Evolutionary conservation across 257 asterid genomes (phyloP).

Genomic region (Nicotiana benthamiana): DNA sequence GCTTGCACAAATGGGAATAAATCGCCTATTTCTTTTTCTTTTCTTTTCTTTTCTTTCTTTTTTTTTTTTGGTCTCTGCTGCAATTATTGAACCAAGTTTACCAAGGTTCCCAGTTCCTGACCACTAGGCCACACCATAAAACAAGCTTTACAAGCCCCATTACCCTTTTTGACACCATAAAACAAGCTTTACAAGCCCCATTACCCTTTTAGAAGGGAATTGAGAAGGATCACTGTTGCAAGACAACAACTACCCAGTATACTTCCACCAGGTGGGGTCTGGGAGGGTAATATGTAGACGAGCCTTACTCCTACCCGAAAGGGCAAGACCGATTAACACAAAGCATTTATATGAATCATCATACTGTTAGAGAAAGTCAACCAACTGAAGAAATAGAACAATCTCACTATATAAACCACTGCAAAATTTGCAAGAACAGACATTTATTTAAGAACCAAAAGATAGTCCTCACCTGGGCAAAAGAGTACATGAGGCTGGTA

Average conservation of each 20-base stretch:
- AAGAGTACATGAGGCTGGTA: slow-evolving; percentile 41
- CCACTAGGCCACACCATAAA: too few relatives aligned
- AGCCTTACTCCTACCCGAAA: too few relatives aligned
- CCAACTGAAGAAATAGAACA: neutral
- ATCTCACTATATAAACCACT: neutral
- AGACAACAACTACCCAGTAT: too few relatives aligned
- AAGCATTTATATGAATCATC: neutral
- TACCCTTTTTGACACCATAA: neutral
- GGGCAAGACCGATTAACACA: neutral
- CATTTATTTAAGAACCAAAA: neutral
- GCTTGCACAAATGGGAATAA: too few relatives aligned
- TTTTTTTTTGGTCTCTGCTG: too few relatives aligned
- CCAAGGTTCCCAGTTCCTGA: neutral
- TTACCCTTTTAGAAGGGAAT: neutral
- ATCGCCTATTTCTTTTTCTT: too few relatives aligned
- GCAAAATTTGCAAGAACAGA: neutral
- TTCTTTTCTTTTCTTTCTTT: too few relatives aligned
- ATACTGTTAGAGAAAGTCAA: neutral
- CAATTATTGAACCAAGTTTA: too few relatives aligned
- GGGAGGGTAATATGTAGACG: too few relatives aligned
- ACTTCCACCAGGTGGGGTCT: too few relatives aligned
- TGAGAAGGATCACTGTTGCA: neutral
- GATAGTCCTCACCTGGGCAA: slow-evolving; percentile 28
- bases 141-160: neutral
- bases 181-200: neutral